Evolutionary conservation across 306 rosid genomes (phyloP), one percentile per base, ranked within the genome.

Genomic region (Lablab purpureus): DNA sequence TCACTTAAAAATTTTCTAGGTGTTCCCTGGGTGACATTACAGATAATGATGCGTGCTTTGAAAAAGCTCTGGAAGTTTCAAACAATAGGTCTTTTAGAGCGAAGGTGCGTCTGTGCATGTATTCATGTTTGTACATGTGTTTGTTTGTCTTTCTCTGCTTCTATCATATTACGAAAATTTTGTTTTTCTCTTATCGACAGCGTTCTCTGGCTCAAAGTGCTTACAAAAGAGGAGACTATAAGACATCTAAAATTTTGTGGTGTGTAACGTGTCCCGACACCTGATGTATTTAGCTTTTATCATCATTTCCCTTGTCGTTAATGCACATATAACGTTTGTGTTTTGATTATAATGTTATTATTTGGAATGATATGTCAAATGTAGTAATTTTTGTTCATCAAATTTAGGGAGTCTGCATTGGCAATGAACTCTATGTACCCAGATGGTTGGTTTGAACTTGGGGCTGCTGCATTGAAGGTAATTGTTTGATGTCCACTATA

Each of bases 391-490:
- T 54, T 19, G 50, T 60, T 68, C 60, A 67, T 67, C 68, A 47
- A 56, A 82, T 75, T 76, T 85, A 95, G 99, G 97, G 98, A 92
- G 85, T 91, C 99, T 81, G 99, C 99, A 43, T 82, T 95, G 98
- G 87, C 97, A 81, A 79, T 92, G 92, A 95, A 95, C 85, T 95
- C 99, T 75, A 69, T 95, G 88, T 84, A 82, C 87, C 96, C 95
- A 63, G 97, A 91, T 84, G 99, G 98, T 64, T 95, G 99, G 99
- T 92, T 91, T 85, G 96, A 97, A 28, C 80, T 92, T 75, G 99
- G 99, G 79, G 91, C 97, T 66, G 97, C 99, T 85, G 99, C 99
- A 45, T 83, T 92, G 78, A 95, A 95, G 99, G 99, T 92, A 80
- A 77, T 71, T 81, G 14, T 78, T 49, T 43, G 54, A 62, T 80